Conservation (phyloP, 148 eudicot genomes). For the Drosera capensis region DNA sequence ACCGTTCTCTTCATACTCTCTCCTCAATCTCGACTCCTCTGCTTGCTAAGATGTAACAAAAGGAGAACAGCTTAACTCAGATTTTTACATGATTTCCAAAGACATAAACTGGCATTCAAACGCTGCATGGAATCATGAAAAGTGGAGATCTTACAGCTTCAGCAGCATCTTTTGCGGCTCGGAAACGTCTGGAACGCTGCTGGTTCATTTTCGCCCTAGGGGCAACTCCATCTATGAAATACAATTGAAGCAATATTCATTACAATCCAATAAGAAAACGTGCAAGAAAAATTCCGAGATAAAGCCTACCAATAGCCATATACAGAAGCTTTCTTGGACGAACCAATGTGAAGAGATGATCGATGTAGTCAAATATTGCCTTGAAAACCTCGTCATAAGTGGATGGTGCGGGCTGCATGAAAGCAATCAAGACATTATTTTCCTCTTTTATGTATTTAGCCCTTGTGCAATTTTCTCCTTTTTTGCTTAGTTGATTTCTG, state of each 20-base stretch:
- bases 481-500: background rate
- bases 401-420: slow-evolving; percentile 77
- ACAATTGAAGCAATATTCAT: slow-evolving; percentile 3
- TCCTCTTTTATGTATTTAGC: too few species aligned
- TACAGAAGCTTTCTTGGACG: slow-evolving; percentile 94
- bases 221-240: slow-evolving; percentile 84
- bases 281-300: background rate
- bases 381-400: slow-evolving; percentile 85
- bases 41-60: slow-evolving; percentile 44
- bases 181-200: slow-evolving; percentile 90
- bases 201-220: slow-evolving; percentile 99
- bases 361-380: slow-evolving; percentile 85
- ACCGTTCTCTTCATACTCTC: slow-evolving; percentile 72
- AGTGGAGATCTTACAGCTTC: slow-evolving; percentile 55
- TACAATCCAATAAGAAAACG: slow-evolving; percentile 1
- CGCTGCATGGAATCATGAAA: background rate
- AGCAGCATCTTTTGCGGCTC: slow-evolving; percentile 99
- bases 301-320: slow-evolving; percentile 78
- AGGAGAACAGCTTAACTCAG: slow-evolving; percentile 6
- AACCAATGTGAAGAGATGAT: slow-evolving; percentile 69
- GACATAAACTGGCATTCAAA: too few species aligned
- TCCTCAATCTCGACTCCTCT: slow-evolving; percentile 60
- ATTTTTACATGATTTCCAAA: too few species aligned
- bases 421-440: background rate
- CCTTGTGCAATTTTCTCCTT: background rate